Evolutionary conservation across 2,329 filamentous ascomycete species (phyloP), one percentile per base, ranked within the genome.

Genomic region (Ophiosphaerella herpotricha): DNA sequence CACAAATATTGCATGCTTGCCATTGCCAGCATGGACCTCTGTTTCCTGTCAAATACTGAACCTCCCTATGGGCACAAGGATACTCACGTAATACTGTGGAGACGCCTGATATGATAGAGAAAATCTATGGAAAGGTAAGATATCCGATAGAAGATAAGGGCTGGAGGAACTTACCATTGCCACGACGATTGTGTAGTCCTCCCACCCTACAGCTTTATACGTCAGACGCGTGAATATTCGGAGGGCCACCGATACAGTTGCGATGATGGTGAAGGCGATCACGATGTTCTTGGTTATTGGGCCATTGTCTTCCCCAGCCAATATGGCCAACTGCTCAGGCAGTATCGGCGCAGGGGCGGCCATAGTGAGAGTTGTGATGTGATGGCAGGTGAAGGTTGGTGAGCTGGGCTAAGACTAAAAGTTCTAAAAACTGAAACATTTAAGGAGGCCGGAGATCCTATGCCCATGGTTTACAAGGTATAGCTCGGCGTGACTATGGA

Each of bases 21-120:
- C 66, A 24, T 52, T 62, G 2, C 64, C 65, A 16, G 52, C 55
- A 9, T 55, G 18, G 2, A 46, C 51, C 41, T 67, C 64, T 67
- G 34, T 14, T 6, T 11, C 5, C 4, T 9, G 34, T 64, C 23
- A 62, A 39, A 6, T 24, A 4, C 5, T 14, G 16, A 8, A 16
- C 4, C 5, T 12, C 8, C 32, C 23, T 1, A 12, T n/a, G 63
- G 18, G 33, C 12, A 66, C 18, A 33, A 64, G 60, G 44, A 54
- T 2, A 55, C 41, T 0, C 14, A 41, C 39, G 40, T 3, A 35
- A 34, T 14, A 67, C 23, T 38, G 64, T 60, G 12, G 46, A 52
- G 3, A 55, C 39, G 1, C 47, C 42, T 12, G 50, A 59, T 1
- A 21, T 39, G 21, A 60, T 50, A 9, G 60, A 55, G 8, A 46